phyloP scores from a whole-genome alignment of 805 yeast genomes.

The Novakomyces olei region DNA sequence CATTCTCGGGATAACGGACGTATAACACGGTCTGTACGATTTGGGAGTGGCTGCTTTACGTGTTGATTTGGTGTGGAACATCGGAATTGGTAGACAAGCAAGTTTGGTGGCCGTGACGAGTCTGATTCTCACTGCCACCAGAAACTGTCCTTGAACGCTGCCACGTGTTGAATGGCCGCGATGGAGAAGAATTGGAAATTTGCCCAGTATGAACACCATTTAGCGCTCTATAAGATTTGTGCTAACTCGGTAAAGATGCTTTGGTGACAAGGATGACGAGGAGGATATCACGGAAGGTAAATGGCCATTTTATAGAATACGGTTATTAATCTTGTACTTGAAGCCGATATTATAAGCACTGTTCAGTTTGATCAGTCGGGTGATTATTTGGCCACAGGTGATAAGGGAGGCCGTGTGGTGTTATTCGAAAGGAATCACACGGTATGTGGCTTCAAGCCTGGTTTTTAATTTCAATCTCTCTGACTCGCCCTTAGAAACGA shows the following conservation, averaged over 20 bases:
- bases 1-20: too few species aligned
- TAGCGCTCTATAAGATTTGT: constrained; percentile 9
- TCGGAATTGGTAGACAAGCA: too few species aligned
- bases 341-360: constrained; percentile 84
- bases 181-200: constrained; percentile 13
- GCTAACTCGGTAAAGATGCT: constrained; percentile 36
- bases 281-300: constrained; percentile 38
- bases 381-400: constrained; percentile 91
- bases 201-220: constrained; percentile 12
- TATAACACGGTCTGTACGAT: too few species aligned
- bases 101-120: too few species aligned
- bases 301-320: background rate
- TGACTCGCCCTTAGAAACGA: constrained; percentile 20
- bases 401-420: constrained; percentile 94
- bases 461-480: background rate
- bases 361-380: constrained; percentile 93
- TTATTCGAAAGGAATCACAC: constrained; percentile 69
- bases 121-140: too few species aligned
- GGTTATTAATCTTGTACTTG: background rate
- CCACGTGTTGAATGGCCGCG: too few species aligned
- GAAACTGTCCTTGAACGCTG: too few species aligned
- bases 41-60: too few species aligned
- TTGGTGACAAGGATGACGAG: constrained; percentile 95
- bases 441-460: constrained; percentile 5
- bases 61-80: too few species aligned